These are phyloP conservation scores for Fraxinus pennsylvanica DNA, from an alignment of 257 asterid species.

Conservation along the genomic window DNA sequence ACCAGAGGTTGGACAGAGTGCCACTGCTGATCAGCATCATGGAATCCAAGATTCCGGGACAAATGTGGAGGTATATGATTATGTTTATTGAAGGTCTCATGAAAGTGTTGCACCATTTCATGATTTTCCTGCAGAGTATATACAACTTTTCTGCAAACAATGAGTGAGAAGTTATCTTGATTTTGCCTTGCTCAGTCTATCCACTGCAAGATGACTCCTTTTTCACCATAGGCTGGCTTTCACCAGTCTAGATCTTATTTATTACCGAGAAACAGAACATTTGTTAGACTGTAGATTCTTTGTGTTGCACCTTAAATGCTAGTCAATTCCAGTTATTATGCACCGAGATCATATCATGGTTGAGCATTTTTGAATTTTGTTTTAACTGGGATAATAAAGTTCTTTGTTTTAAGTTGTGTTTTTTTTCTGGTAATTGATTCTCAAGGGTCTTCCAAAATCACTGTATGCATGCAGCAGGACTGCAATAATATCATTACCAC, in stretches of 20 bases:
- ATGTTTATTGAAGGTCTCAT: background rate
- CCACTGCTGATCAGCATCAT: constrained; percentile 24
- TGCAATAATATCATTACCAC: background rate
- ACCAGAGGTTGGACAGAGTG: constrained; percentile 50
- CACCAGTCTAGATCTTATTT: background rate
- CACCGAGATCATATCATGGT: background rate
- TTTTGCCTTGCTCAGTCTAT: constrained; percentile 9
- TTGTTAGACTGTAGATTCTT: background rate
- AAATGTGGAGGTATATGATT: constrained; percentile 60
- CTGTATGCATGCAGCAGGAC: background rate
- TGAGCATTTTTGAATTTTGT: background rate
- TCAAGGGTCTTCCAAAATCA: background rate
- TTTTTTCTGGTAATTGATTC: background rate
- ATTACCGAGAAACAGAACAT: background rate
- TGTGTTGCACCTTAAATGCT: background rate
- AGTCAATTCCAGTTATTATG: background rate
- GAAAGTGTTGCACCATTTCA: background rate
- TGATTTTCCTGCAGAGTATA: background rate
- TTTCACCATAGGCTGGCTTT: background rate
- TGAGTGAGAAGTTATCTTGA: background rate
- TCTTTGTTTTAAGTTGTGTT: background rate
- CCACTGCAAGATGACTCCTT: background rate
- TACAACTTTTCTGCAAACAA: background rate
- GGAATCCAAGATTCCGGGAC: constrained; percentile 50
- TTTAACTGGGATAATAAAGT: background rate